Evolutionary conservation across 176 grass and related monocot genomes (phyloP).

Genomic region (Saccharum spontaneum): DNA sequence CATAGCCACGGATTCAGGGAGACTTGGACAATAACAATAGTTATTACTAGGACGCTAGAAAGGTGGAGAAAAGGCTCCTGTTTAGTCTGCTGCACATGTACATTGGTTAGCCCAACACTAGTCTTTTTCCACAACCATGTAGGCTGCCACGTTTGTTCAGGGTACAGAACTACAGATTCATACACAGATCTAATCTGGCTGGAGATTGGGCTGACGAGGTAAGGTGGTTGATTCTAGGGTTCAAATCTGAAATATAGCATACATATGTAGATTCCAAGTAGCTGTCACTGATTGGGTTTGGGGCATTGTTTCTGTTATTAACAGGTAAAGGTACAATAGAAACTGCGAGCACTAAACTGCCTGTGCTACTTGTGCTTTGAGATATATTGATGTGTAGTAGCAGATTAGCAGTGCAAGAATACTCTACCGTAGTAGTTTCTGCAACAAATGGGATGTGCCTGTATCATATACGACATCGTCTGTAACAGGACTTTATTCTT

Average conservation of each 20-base stretch:
- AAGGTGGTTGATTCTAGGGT: constrained; percentile 11
- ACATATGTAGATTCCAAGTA: constrained; percentile 4
- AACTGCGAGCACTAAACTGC: neutral
- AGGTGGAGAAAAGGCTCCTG: constrained; percentile 22
- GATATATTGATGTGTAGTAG: neutral
- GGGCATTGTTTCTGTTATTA: constrained; percentile 20
- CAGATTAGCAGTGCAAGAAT: neutral
- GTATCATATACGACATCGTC: neutral
- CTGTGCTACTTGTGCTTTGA: neutral
- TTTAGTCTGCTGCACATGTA: constrained; percentile 34
- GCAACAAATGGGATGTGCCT: neutral
- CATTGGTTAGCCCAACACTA: constrained; percentile 29
- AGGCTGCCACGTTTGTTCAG: constrained; percentile 23
- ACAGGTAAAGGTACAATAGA: constrained; percentile 4
- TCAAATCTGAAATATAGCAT: neutral
- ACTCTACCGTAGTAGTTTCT: neutral
- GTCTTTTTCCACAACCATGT: constrained; percentile 15
- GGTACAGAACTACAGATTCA: constrained; percentile 18
- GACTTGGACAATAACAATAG: constrained; percentile 20
- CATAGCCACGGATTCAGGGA: constrained; percentile 24
- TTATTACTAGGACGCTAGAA: constrained; percentile 21
- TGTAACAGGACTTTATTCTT: neutral
- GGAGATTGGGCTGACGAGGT: constrained; percentile 6
- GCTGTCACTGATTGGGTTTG: constrained; percentile 21
- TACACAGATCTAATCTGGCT: constrained; percentile 5